Percentiles rank a stretch among this genome's conserved stretches.
These are phyloP conservation scores for Pseudonitzschia delicatissima DNA, from an alignment of 108 stramenopile species.

Conservation along the genomic window DNA sequence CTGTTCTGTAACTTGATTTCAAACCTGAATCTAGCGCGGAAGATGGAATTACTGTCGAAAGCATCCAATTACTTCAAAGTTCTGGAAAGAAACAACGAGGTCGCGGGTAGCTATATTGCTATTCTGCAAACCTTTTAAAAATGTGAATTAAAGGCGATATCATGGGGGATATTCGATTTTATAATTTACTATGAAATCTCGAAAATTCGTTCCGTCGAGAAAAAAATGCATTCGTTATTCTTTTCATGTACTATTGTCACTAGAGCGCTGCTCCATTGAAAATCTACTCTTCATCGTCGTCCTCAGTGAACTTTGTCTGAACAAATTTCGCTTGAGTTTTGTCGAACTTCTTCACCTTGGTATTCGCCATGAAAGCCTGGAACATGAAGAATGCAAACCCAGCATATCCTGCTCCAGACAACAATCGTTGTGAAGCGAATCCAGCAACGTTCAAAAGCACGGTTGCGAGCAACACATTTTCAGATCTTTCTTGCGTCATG, in stretches of 20 bases:
- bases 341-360: constrained; percentile 85
- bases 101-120: background rate
- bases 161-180: too few relatives aligned
- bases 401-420: constrained; percentile 44
- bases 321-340: constrained; percentile 82
- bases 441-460: constrained; percentile 73
- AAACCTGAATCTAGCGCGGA: constrained; percentile 4
- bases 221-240: too few relatives aligned
- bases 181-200: too few relatives aligned
- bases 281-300: constrained; percentile 30
- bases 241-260: too few relatives aligned
- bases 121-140: too few relatives aligned
- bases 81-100: background rate
- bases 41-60: constrained; percentile 3
- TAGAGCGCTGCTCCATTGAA: background rate
- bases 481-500: constrained; percentile 70
- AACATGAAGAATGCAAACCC: constrained; percentile 70
- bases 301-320: constrained; percentile 64
- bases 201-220: too few relatives aligned
- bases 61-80: constrained; percentile 1
- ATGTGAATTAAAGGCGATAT: too few relatives aligned
- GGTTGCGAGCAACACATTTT: constrained; percentile 73
- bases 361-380: constrained; percentile 62
- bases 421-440: constrained; percentile 41
- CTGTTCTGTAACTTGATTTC: background rate